Evolutionary conservation across 495 filamentous ascomycete species (phyloP).

Genomic region (Trichoderma orchidacearum): DNA sequence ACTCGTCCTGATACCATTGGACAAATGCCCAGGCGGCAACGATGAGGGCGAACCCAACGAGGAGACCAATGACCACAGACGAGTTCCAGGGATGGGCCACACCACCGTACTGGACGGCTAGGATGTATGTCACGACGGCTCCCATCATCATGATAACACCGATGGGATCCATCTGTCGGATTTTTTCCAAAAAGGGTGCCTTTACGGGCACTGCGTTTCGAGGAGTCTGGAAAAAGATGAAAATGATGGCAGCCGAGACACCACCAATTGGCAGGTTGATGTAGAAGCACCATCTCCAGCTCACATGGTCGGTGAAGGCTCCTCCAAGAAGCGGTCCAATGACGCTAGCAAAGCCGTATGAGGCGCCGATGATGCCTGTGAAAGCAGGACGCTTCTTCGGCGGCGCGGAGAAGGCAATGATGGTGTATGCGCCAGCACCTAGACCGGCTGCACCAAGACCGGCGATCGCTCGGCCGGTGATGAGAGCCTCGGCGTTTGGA

Average conservation of each 20-base stretch:
- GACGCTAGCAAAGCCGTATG: conserved; percentile 18
- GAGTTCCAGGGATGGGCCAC: conserved; percentile 25
- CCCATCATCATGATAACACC: conserved; percentile 26
- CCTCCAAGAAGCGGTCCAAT: conserved; percentile 43
- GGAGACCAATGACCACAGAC: conserved; percentile 2
- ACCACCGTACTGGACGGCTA: conserved; percentile 38
- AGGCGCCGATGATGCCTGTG: conserved; percentile 22
- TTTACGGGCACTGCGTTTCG: conserved; percentile 13
- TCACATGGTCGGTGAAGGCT: conserved; percentile 42
- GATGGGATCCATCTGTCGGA: conserved; percentile 16
- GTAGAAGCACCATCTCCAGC: conserved; percentile 58
- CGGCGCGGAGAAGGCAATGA: conserved; percentile 26
- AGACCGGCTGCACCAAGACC: conserved; percentile 31
- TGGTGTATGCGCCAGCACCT: conserved; percentile 32
- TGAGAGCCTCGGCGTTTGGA: conserved; percentile 34
- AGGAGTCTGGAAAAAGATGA: conserved; percentile 38
- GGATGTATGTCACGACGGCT: conserved; percentile 24
- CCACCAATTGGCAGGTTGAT: conserved; percentile 52
- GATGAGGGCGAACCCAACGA: conserved; percentile 12
- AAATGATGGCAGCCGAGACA: conserved; percentile 31
- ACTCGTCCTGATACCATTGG: conserved; percentile 18
- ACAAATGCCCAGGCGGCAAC: conserved; percentile 22
- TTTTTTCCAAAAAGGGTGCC: conserved; percentile 22
- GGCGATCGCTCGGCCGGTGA: conserved; percentile 37
- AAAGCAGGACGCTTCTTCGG: conserved; percentile 22